Evolutionary conservation across 2,329 filamentous ascomycete species (phyloP), one percentile per base, ranked within the genome.

Genomic region (Stagonosporopsis tanaceti): DNA sequence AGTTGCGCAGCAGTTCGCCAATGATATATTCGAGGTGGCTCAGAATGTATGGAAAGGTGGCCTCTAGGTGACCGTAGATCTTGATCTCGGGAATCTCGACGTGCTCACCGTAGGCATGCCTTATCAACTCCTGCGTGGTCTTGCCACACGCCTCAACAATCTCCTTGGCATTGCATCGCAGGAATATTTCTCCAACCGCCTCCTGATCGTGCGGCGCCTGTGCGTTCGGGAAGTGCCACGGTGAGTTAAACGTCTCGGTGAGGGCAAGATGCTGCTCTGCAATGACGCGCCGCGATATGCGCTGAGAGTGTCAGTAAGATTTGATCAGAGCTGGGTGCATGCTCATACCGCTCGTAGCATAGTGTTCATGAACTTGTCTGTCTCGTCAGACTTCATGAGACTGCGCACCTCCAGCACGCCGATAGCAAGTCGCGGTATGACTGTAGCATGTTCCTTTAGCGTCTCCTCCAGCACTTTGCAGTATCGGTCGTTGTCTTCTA

Each of bases 11-110:
- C 22, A 99, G 87, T 79, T 99, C 95, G 48, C 95, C 93, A 55
- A 99, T 86, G 67, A 99, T 97, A 78, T 99, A 99, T 78, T 99
- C 94, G 48, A 99, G 85, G 74, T 98, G 95, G 71, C 89, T 95
- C 48, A 97, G 85, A 63, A 99, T 98, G 71, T 97, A 99, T 1
- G 96, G 95, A 72, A 99, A 99, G 30, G 89, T 96, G 4, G 93
- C 93, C 28, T 91, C 87, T 2, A 95, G 82, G 72, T 99, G 93
- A 22, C 96, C 95, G 61, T 90, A 85, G 55, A 99, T 83, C 44
- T 85, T 86, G 76, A 99, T 91, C 62, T 93, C 87, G 5, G 95
- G 95, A 1, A 99, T 84, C 47, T 83, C 80, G 1, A 88, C 84
- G 52, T 88, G 82, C 1, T 88, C 82, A 0, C 90, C 91, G 67